Conservation (phyloP, 306 rosid genomes). For the Vigna radiata region DNA sequence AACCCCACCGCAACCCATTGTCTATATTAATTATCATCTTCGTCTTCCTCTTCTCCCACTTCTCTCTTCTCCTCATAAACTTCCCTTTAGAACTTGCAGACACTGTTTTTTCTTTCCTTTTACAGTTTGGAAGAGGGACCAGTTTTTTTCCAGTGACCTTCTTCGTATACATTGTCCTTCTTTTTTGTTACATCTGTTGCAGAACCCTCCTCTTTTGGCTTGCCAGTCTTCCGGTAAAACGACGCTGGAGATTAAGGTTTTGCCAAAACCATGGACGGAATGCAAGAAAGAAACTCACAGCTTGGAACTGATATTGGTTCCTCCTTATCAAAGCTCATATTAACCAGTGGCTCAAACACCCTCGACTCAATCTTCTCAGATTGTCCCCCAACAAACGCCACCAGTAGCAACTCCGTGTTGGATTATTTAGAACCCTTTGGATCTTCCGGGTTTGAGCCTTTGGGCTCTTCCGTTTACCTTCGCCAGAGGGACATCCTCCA, state of each 20-base stretch:
- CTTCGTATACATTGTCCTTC: constrained; percentile 10
- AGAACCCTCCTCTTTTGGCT: not conserved
- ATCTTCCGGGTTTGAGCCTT: constrained; percentile 58
- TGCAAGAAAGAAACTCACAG: constrained; percentile 43
- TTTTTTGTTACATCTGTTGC: not conserved
- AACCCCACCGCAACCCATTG: not conserved
- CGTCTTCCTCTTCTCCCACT: not conserved
- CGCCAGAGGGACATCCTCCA: constrained; percentile 82
- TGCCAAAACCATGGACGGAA: constrained; percentile 48
- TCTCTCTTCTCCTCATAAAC: not conserved
- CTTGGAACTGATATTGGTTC: constrained; percentile 56
- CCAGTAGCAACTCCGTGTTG: constrained; percentile 31
- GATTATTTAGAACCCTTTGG: constrained; percentile 54
- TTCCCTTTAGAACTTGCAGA: constrained; percentile 3
- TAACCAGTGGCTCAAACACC: constrained; percentile 72
- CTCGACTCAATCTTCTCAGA: constrained; percentile 87
- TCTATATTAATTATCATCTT: not conserved
- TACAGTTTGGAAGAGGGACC: constrained; percentile 40
- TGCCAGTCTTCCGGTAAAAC: not conserved
- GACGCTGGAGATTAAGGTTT: not conserved
- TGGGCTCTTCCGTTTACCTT: constrained; percentile 84
- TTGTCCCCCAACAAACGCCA: constrained; percentile 36
- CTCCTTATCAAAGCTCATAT: constrained; percentile 67
- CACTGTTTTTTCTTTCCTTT: not conserved
- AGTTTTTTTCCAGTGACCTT: constrained; percentile 42